Base-by-base conservation (phyloP, 2,329 filamentous ascomycete species). In the Aspergillus niger region DNA sequence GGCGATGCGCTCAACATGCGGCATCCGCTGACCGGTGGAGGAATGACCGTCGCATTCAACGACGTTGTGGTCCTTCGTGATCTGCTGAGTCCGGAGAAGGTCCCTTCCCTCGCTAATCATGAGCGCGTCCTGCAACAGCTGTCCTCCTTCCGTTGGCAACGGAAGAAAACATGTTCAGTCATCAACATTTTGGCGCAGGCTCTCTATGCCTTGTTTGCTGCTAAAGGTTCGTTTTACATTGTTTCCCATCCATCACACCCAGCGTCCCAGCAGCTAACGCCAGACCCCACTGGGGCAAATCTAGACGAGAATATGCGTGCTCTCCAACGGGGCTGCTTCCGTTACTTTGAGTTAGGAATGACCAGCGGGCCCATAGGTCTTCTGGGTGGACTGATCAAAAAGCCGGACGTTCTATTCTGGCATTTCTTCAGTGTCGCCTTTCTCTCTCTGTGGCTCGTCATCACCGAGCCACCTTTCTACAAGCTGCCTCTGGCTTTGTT, bases 1-100 rank as follows among this genome's bases (percentile, higher is more conserved):
- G 95, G 95, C 61, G 95, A 99, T 74, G 94, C 95, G 13, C 89
- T 96, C 84, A 99, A 99, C 81, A 99, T 99, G 95, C 91, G 95
- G n/a, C 95, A 99, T 78, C 95, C 95, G 1, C 84, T 99, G 11
- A 99, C 95, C 0, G 95, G 95, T 56, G 95, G 95, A 66, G 95
- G 95, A 69, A 99, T 99, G 95, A 98, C 94, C 0, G 95, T 98
- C 1, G 95, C 92, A 1, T 90, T 99, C 77, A 96, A 94, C 79
- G 95, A 99, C 72, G 93, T 91, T 1, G 84, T 95, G 10, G 78
- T 96, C 1, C 83, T 99, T 26, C 82, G 89, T 0, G 84, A 89
- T 8, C 81, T 97, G 22, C 85, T 99, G 1, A 82, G 86, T 39
- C 92, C 92, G 0, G 79, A 84, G 41, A 77, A 79, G 7, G 83